Evolutionary conservation across 495 filamentous ascomycete species (phyloP), one percentile per base, ranked within the genome.

Genomic region (Trichocladium uniseriatum): DNA sequence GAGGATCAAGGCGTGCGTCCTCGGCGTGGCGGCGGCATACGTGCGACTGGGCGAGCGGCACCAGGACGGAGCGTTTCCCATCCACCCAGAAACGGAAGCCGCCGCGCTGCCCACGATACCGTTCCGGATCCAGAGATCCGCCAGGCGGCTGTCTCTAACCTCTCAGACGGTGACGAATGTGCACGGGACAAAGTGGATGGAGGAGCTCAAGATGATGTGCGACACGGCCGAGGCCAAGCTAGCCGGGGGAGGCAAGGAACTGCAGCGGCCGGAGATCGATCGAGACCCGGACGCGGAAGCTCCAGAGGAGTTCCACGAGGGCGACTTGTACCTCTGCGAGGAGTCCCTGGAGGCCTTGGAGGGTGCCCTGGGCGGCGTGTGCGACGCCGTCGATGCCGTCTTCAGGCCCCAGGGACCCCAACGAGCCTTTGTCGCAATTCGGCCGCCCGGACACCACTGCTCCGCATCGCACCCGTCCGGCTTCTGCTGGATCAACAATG

Each of bases 401-500:
- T 88, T 97, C 57, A 60, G 48, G 10, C 66, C 73, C 5, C 69
- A 70, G 7, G 75, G 79, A 11, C 74, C 80, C 5, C 79, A 77
- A 44, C 81, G 84, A 32, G 86, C 88, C 2, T 98, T 91, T 67
- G 87, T 94, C 54, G 69, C 67, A 21, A 80, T 91, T 50, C 79
- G 89, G 14, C 89, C 89, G 21, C 89, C 89, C 1, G 92, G 92
- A 7, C 92, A 98, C 57, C 92, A 98, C 61, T 98, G 92, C 66
- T 92, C 90, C 5, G 80, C 88, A 3, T 76, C 79, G 34, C 79
- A 82, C 49, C 92, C 92, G 0, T 95, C 89, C 1, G 92, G 92
- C 1, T 98, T 98, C 64, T 98, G 92, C 68, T 98, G 92, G 92
- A 65, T 98, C 47, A 98, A 98, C 65, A 98, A 98, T 62, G 88